Evolutionary conservation across 441 rosid genomes (phyloP).

Genomic region (Corymbia calophylla): DNA sequence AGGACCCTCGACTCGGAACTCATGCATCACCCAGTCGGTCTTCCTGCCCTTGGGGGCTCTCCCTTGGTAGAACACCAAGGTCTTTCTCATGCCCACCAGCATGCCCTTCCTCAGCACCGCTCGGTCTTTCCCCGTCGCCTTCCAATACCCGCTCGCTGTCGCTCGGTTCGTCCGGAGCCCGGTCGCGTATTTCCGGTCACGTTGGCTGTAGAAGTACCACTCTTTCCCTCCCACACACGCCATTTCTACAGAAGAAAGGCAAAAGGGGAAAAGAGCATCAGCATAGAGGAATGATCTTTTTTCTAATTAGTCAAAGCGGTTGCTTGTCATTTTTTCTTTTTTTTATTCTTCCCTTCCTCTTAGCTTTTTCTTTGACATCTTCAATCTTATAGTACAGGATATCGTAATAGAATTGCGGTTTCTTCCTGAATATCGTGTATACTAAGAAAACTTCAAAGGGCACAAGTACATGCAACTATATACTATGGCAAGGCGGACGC

Average conservation of each 20-base stretch:
- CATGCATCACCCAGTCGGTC: constrained; percentile 65
- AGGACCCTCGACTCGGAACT: constrained; percentile 40
- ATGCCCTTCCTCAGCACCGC: constrained; percentile 23
- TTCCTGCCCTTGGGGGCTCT: constrained; percentile 62
- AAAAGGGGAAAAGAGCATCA: not conserved
- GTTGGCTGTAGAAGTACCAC: constrained; percentile 56
- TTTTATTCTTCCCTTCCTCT: not conserved
- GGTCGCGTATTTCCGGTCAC: constrained; percentile 58
- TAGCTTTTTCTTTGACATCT: not conserved
- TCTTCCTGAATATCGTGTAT: not conserved
- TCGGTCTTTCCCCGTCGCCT: constrained; percentile 58
- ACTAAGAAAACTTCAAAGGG: not conserved
- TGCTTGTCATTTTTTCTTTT: not conserved
- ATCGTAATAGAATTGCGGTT: not conserved
- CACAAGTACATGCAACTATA: not conserved
- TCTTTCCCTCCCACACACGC: constrained; percentile 56
- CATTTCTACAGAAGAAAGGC: constrained; percentile 10
- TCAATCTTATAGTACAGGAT: not conserved
- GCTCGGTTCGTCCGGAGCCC: constrained; percentile 55
- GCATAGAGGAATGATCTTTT: not conserved
- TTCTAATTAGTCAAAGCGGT: not conserved
- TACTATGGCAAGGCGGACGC: not conserved
- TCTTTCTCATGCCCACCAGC: constrained; percentile 59
- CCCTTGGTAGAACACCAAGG: constrained; percentile 56
- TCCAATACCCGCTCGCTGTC: constrained; percentile 50